Base-by-base conservation (phyloP, 805 yeast genomes). In the Candida tibetensis region DNA sequence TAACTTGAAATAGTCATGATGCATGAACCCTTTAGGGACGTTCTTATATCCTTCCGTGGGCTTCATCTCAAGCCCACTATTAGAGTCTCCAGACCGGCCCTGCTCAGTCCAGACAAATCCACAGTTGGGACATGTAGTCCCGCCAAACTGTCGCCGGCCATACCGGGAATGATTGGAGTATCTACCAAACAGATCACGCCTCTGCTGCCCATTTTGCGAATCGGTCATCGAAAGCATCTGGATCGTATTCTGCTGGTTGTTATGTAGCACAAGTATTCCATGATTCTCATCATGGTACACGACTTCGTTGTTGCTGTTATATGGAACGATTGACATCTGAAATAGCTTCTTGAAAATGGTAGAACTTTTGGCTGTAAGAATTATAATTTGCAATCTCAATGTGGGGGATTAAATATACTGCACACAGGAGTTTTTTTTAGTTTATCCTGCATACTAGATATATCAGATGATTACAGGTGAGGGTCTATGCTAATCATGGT, bases 291-390 rank as follows among this genome's bases (percentile, higher is more conserved):
- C 68, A 34, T 65, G 68, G 42, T 58, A 63, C 4, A 65, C 59
- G 28, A 65, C 46, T 32, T 55, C 53, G 36, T 53, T 57, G 28
- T 50, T 51, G 14, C 53, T 34, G 39, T 64, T 55, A 48, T 65
- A 65, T 2, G 71, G 70, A 23, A 65, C 66, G 18, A 65, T 53
- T 9, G 71, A 65, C 71, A 65, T 65, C n/a, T 23, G n/a, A 33
- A 36, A 7, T 18, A 16, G 27, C 8, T 12, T 5, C 7, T 22
- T 15, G 13, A 25, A 13, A 23, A 14, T 5, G 6, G 10, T 8
- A 5, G 16, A 10, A 16, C 17, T 10, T 5, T 23, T 7, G 15
- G 17, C 18, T 23, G 19, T 25, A 22, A 14, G 16, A 12, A 12
- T n/a, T 13, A 9, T 7, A 16, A 17, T 14, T 30, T 8, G 6